Evolutionary conservation across 176 grass and related monocot species (phyloP).

Genomic region (Canna indica): DNA sequence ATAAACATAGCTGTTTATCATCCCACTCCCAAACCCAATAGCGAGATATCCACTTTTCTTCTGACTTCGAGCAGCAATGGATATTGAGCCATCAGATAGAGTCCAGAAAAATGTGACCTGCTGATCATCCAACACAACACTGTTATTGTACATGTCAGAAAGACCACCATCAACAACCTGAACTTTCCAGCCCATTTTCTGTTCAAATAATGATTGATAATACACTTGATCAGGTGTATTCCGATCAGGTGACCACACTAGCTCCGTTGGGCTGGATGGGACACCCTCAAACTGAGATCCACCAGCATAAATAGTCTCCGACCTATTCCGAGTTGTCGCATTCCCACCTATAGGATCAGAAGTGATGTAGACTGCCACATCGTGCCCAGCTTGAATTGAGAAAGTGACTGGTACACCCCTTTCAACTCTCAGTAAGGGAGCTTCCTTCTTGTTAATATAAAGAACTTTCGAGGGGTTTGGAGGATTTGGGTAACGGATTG

Average conservation of each 20-base stretch:
- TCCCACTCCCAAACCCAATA: slow-evolving; percentile 18
- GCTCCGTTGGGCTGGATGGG: slow-evolving; percentile 44
- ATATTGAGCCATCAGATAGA: slow-evolving; percentile 3
- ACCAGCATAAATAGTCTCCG: slow-evolving; percentile 65
- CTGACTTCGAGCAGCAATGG: slow-evolving; percentile 11
- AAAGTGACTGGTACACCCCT: slow-evolving; percentile 81
- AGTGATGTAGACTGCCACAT: slow-evolving; percentile 68
- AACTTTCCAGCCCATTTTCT: slow-evolving; percentile 84
- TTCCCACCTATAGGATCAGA: slow-evolving; percentile 72
- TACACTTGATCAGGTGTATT: slow-evolving; percentile 78
- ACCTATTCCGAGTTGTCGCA: slow-evolving; percentile 50
- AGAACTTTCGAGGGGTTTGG: slow-evolving; percentile 66
- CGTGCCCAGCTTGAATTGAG: slow-evolving; percentile 77
- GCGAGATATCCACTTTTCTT: slow-evolving; percentile 22
- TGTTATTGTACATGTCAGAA: slow-evolving; percentile 20
- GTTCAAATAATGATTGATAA: slow-evolving; percentile 43
- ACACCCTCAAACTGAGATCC: slow-evolving; percentile 43
- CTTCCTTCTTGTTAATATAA: slow-evolving; percentile 96
- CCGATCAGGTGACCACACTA: slow-evolving; percentile 61
- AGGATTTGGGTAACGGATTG: slow-evolving; percentile 70
- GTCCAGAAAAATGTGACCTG: slow-evolving; percentile 20
- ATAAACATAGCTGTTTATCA: slow-evolving; percentile 23
- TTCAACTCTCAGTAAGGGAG: slow-evolving; percentile 84
- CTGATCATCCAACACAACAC: slow-evolving; percentile 19
- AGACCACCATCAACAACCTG: slow-evolving; percentile 23